Percentiles rank a stretch among this genome's conserved stretches.
These are phyloP conservation scores for Paecilomyces niveus DNA, from an alignment of 2,329 filamentous ascomycete genomes.

Conservation along the genomic window DNA sequence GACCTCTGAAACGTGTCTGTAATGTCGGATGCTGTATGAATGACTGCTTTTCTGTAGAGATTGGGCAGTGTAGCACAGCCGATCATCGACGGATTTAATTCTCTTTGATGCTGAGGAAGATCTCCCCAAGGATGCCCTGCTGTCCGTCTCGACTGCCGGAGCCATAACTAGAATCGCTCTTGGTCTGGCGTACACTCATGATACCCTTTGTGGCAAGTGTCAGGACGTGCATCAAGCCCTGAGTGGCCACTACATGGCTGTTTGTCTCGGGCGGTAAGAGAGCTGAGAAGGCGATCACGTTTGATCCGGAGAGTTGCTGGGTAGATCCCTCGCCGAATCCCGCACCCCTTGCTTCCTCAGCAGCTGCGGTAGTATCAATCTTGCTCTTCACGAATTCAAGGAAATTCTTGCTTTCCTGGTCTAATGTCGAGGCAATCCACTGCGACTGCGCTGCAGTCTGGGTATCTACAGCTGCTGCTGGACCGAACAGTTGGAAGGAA, in stretches of 20 bases:
- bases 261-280: slow-evolving; percentile 56
- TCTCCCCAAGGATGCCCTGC: slow-evolving; percentile 17
- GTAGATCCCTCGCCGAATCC: background rate
- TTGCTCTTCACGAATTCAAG: slow-evolving; percentile 50
- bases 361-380: slow-evolving; percentile 27
- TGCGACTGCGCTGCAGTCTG: slow-evolving; percentile 41
- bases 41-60: background rate
- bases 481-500: slow-evolving; percentile 41
- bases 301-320: background rate
- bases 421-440: slow-evolving; percentile 47
- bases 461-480: slow-evolving; percentile 41
- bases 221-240: slow-evolving; percentile 69
- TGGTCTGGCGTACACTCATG: slow-evolving; percentile 56
- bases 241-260: slow-evolving; percentile 57
- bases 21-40: background rate
- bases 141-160: background rate
- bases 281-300: slow-evolving; percentile 56
- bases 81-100: slow-evolving; percentile 1
- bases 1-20: background rate
- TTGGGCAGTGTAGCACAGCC: background rate
- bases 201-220: slow-evolving; percentile 60
- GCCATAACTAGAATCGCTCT: slow-evolving; percentile 29
- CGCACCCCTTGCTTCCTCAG: background rate
- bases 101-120: slow-evolving; percentile 16
- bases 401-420: slow-evolving; percentile 57